A percentile compares a stretch with the other conserved stretches of the same genome.
Evolutionary conservation across 2,329 filamentous ascomycete genomes (phyloP).

Genomic region (Berkeleyomyces basicola): DNA sequence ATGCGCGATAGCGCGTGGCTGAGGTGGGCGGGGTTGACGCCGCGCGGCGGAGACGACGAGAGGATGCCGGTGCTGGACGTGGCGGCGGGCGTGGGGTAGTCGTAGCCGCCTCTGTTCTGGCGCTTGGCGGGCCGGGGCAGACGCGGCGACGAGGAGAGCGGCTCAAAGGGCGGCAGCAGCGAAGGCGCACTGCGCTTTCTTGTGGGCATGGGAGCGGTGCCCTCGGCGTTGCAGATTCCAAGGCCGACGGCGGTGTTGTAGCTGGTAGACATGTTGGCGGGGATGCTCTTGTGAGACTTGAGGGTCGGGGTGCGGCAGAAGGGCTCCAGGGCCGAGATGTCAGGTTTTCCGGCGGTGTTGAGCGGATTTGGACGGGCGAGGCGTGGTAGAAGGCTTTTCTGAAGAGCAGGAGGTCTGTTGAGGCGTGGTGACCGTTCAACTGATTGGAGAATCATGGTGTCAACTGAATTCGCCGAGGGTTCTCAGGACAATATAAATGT

Average conservation of each 20-base stretch:
- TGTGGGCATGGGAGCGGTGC: constrained; percentile 12
- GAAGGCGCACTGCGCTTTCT: constrained; percentile 48
- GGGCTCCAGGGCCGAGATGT: not conserved
- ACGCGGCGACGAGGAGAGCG: constrained; percentile 58
- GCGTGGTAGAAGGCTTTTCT: not conserved
- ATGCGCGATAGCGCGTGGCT: constrained; percentile 20
- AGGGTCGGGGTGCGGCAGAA: not conserved
- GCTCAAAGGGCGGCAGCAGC: constrained; percentile 65
- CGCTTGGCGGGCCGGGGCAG: constrained; percentile 55
- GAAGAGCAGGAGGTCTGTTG: not conserved
- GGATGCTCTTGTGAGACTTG: not conserved
- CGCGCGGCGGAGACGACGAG: constrained; percentile 62
- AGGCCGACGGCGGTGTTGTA: not conserved
- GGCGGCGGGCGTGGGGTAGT: constrained; percentile 82
- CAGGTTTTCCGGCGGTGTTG: not conserved
- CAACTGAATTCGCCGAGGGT: not conserved
- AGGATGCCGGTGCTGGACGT: constrained; percentile 88
- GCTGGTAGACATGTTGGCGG: not conserved
- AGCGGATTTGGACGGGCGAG: not conserved
- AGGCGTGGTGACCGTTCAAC: not conserved
- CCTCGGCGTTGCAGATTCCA: not conserved
- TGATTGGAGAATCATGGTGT: not conserved
- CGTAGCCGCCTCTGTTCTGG: constrained; percentile 31
- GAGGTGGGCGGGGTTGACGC: constrained; percentile 22
- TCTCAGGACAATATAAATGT: not conserved